These are phyloP conservation scores for Mycena epipterygia DNA, from an alignment of 768 basidiomycete species.

Conservation along the genomic window DNA sequence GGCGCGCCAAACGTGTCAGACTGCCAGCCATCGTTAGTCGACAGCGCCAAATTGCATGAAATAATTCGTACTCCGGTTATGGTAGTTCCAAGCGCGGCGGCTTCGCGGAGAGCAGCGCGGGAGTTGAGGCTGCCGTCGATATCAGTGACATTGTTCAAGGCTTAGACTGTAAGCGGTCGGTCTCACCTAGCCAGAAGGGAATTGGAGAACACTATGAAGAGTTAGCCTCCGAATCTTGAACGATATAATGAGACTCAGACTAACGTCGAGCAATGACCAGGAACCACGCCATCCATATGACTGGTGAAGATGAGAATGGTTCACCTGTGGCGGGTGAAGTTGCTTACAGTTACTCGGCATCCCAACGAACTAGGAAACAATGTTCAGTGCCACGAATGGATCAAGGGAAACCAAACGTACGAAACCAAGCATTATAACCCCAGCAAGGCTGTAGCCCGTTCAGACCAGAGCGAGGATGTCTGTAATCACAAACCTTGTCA, in stretches of 20 bases:
- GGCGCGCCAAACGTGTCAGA: neutral
- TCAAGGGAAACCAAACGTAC: neutral
- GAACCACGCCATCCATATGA: neutral
- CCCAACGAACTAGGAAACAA: neutral
- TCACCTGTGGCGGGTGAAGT: neutral
- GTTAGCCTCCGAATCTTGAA: neutral
- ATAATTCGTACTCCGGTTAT: neutral
- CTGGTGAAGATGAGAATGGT: neutral
- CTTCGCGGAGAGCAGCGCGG: neutral
- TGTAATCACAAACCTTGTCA: neutral
- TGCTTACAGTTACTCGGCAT: neutral
- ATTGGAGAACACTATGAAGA: neutral
- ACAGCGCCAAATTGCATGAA: neutral
- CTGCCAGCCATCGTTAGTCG: neutral
- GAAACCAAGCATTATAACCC: neutral
- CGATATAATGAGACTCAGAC: neutral
- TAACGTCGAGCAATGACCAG: neutral
- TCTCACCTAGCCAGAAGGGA: constrained; percentile 9
- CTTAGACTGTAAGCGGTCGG: too few relatives aligned
- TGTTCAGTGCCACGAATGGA: neutral
- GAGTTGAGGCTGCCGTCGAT: constrained; percentile 12
- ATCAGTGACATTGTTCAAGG: neutral
- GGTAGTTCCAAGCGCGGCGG: neutral
- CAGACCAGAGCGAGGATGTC: neutral
- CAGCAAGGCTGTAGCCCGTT: neutral